Percentiles rank a stretch among this genome's conserved stretches.
phyloP scores from a whole-genome alignment of 305 asterid genomes.

The Fraxinus angustifolia region DNA sequence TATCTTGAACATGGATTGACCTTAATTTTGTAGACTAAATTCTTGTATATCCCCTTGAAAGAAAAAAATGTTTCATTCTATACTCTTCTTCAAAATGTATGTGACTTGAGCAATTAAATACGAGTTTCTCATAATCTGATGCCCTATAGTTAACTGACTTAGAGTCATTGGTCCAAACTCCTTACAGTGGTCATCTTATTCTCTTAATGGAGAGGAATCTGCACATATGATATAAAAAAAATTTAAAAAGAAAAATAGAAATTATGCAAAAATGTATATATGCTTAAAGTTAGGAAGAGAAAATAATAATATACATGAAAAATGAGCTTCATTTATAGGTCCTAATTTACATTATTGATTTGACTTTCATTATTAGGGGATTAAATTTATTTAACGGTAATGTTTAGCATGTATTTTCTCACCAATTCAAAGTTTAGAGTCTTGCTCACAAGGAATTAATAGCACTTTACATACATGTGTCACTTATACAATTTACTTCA shows the following conservation, averaged over 20 bases:
- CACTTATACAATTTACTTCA: not conserved
- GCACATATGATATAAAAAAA: not conserved
- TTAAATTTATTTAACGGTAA: not conserved
- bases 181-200: not conserved
- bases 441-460: not conserved
- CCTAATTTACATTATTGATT: not conserved
- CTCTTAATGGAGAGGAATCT: not conserved
- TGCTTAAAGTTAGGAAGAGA: not conserved
- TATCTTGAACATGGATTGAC: not conserved
- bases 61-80: not conserved
- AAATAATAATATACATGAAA: not conserved
- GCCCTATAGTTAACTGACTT: not conserved
- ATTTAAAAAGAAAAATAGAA: too few species aligned
- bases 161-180: not conserved
- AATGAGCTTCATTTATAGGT: not conserved
- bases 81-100: not conserved
- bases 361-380: not conserved
- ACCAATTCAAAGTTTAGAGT: not conserved
- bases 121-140: not conserved
- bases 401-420: not conserved
- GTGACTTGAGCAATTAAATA: not conserved
- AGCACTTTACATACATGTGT: not conserved
- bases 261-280: too few species aligned
- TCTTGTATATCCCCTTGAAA: not conserved
- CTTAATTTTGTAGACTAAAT: not conserved